Evolutionary conservation across 768 basidiomycete genomes (phyloP), one percentile per base, ranked within the genome.

Genomic region (Xerocomus potaroensis): DNA sequence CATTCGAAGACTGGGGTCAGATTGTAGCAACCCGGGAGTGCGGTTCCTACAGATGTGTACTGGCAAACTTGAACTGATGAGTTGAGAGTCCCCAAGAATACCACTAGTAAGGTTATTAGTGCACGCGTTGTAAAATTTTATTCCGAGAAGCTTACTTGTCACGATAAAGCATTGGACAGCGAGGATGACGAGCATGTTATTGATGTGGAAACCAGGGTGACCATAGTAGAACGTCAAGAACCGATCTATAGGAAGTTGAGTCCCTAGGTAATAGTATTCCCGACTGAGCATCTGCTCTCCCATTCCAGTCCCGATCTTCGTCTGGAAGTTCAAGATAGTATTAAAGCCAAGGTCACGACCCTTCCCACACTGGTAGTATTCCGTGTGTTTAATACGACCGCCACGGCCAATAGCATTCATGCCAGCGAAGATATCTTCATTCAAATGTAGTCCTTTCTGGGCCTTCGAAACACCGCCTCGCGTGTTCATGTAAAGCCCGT

Each of bases 281-380:
- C 96, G 83, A 71, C 92, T 96, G 60, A 99, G 79, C 91, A 98
- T 91, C 69, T 99, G 96, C 66, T 99, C 96, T 30, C 96, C 96
- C 96, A 99, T 99, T 67, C 96, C 96, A n/a, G 94, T 98, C 11
- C 96, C 95, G 59, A 99, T 94, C 80, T 99, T 99, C 47, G 96
- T 99, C 77, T 92, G 88, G 87, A 99, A 99, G 69, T 99, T 99
- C 59, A 99, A 72, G 61, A 98, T 98, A 18, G 96, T 99, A 26
- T 95, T 95, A 67, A 99, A 98, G 21, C 96, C 96, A 50, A 99
- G 81, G 74, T 98, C 96, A 68, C 96, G 86, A 45, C 96, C 96
- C 69, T 98, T 97, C 40, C 95, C 94, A 62, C 95, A 98, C 70
- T 97, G 95, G 66, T 93, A 99, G 69, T 99, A 99, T 70, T 99